Percentiles rank a stretch among this genome's conserved stretches.
Evolutionary conservation across 2,329 filamentous ascomycete species (phyloP).

Genomic region (Falciphora oryzae): DNA sequence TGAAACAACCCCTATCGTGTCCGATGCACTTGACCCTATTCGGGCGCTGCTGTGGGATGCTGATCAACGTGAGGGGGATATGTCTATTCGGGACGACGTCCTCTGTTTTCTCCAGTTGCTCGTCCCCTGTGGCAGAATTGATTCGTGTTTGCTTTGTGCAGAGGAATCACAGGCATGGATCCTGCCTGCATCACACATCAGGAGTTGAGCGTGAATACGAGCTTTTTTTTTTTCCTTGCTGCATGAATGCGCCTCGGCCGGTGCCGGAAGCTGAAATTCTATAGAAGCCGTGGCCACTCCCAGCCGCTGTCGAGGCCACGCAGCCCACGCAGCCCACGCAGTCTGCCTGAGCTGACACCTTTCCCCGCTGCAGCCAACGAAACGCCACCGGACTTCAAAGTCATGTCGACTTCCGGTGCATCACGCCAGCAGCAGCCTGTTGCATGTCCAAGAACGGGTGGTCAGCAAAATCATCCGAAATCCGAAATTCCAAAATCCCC

Average conservation of each 20-base stretch:
- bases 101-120: too few relatives aligned
- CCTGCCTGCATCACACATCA: too few relatives aligned
- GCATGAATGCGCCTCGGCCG: not conserved
- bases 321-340: too few relatives aligned
- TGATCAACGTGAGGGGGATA: not conserved
- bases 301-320: too few relatives aligned
- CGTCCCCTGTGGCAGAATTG: too few relatives aligned
- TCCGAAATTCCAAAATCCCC: too few relatives aligned
- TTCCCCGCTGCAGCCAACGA: not conserved
- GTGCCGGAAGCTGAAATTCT: not conserved
- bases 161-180: too few relatives aligned
- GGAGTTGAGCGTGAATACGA: not conserved
- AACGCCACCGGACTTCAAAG: not conserved
- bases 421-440: conserved; percentile 25
- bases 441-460: not conserved
- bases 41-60: not conserved
- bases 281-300: not conserved
- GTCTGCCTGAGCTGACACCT: not conserved
- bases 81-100: not conserved
- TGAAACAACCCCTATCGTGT: not conserved
- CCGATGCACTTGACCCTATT: too few relatives aligned
- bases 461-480: not conserved
- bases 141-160: too few relatives aligned
- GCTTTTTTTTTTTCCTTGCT: not conserved
- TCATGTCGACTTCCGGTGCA: conserved; percentile 23